Base-by-base conservation (phyloP, 148 eudicot species). In the Spergularia marina region DNA sequence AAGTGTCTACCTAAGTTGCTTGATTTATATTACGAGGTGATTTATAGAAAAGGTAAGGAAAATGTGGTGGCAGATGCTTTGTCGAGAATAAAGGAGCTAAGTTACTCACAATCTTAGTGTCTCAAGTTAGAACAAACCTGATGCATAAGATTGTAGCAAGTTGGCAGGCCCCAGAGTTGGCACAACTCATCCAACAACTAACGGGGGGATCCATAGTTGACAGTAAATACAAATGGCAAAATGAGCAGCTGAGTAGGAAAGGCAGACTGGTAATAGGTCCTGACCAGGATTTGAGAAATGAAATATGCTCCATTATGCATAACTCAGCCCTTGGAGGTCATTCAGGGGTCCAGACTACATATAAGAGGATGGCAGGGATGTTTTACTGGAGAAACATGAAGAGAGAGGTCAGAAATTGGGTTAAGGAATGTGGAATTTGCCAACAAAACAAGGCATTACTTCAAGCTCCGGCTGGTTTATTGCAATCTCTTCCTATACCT, bases 161-260 rank as follows among this genome's bases (percentile, higher is more conserved):
- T 63, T 13, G 1, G 1, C 16, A 2, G 14, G 51, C 11, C 39
- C 20, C 20, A 11, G 13, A 11, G 17, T 12, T 10, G 14, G 49
- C 2, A 4, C 21, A 65, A 65, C 5, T 25, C 0, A 12, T 13
- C 16, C 8, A 14, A 15, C 17, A 34, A 11, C 4, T 63, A 10
- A 0, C 4, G 0, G 41, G 5, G 14, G 68, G 20, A 2, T 1
- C 13, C 0, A 1, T 2, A 5, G 0, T 0, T 10, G 16, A 13
- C 18, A 1, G 4, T 0, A 47, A 18, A 8, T 39, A 30, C 21
- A 65, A 41, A 14, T 12, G 14, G 20, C 36, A 39, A 0, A 6
- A 25, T 39, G 23, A 66, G 6, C 52, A 49, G n/a, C 49, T 65
- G 0, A 15, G 34, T 3, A 13, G 34, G 0, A 65, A 65, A 4